phyloP scores from a whole-genome alignment of 345 rosid species.

The Rhodamnia rubescens region DNA sequence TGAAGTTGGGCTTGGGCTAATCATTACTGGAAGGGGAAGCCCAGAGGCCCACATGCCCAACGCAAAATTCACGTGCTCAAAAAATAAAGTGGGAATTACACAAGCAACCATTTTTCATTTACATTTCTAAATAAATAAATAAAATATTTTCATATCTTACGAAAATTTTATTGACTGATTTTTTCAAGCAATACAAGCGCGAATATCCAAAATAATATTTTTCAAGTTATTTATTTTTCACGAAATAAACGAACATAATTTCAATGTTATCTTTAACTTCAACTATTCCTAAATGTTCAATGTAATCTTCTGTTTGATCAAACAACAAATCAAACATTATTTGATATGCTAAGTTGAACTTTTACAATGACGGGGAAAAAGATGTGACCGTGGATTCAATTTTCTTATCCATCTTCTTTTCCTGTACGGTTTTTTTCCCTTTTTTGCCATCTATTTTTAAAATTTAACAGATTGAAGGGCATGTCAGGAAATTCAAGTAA shows the following conservation, averaged over 20 bases:
- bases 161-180: not conserved
- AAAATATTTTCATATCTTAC: not conserved
- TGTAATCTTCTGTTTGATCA: not conserved
- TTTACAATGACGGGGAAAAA: not conserved
- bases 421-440: too few relatives aligned
- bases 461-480: not conserved
- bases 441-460: not conserved
- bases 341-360: not conserved
- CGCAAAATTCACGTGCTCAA: not conserved
- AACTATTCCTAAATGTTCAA: not conserved
- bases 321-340: not conserved
- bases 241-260: not conserved
- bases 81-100: not conserved
- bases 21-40: not conserved
- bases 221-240: not conserved
- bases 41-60: not conserved
- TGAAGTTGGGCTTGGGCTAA: not conserved
- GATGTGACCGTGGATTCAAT: not conserved
- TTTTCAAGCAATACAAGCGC: rapidly evolving
- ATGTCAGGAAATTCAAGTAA: not conserved
- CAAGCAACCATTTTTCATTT: not conserved
- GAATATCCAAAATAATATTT: not conserved
- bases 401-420: not conserved
- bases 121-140: too few relatives aligned
- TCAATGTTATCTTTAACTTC: not conserved